These are phyloP conservation scores for Pyrus bretschneideri DNA, from an alignment of 306 rosid genomes.

Conservation along the genomic window DNA sequence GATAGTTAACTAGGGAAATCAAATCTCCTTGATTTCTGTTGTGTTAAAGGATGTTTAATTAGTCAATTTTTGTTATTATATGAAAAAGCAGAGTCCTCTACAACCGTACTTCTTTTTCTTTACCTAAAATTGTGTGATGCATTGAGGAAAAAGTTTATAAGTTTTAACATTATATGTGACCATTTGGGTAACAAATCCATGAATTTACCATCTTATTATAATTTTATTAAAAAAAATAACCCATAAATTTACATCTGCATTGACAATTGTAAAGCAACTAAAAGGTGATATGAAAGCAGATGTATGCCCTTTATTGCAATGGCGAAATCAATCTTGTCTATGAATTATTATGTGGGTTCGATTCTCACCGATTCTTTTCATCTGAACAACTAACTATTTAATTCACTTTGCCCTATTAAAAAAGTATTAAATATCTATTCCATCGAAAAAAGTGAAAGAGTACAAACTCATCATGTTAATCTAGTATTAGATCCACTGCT, in stretches of 20 bases:
- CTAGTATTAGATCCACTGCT: not conserved
- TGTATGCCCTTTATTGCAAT: too few relatives aligned
- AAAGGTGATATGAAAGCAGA: not conserved
- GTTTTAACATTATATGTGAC: not conserved
- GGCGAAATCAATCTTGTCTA: not conserved
- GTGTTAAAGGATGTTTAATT: not conserved
- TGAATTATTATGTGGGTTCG: rapidly evolving
- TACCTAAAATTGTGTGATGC: not conserved
- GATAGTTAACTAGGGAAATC: not conserved
- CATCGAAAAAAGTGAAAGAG: not conserved
- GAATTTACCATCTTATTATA: not conserved
- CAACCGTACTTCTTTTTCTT: not conserved
- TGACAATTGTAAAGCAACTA: not conserved
- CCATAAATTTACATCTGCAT: too few relatives aligned
- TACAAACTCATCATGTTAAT: not conserved
- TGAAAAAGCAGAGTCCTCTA: not conserved
- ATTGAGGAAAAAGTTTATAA: not conserved
- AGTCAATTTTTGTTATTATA: not conserved
- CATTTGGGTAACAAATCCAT: not conserved
- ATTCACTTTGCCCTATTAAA: too few relatives aligned
- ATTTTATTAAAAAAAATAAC: too few relatives aligned
- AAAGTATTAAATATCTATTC: not conserved
- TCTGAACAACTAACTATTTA: too few relatives aligned
- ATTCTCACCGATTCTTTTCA: too few relatives aligned
- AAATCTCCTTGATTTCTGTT: conserved; percentile 1